Evolutionary conservation across 192 early-diverging fungal species (phyloP), one percentile per base, ranked within the genome.

Genomic region (Linnemannia exigua): DNA sequence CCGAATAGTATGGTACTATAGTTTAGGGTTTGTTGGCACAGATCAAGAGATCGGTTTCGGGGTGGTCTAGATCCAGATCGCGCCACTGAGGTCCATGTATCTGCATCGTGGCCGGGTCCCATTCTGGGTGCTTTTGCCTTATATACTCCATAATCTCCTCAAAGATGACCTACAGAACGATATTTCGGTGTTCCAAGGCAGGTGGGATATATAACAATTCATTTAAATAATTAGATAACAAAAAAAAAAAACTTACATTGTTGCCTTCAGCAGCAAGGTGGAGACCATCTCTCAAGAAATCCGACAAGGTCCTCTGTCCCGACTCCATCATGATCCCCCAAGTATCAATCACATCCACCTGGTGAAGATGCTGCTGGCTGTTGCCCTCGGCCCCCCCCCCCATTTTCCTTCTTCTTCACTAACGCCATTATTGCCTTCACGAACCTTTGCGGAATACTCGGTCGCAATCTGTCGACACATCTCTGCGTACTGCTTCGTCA

Each of bases 241-340:
- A 17, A 16, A 52, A 7, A 50, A 1, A 38, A 9, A 17, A 25
- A 54, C 61, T 76, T 82, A 90, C 91, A 81, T 90, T 38, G 66
- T 93, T 92, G 22, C 93, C 94, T 35, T 87, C 81, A 14, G 87
- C 52, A 47, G 80, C 89, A 20, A 95, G 77, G 67, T 93, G 93
- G 5, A 95, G 36, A 1, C 94, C 94, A 75, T 95, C 94, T 5
- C 52, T 69, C 16, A 94, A 47, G 72, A 87, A 88, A 19, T 90
- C 81, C 8, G 44, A 36, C 67, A 80, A 36, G 5, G 71, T 80
- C 5, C 31, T 20, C 14, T 78, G 33, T 0, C 69, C 76, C 51
- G 35, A 8, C 38, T 79, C 44, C 15, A 44, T 84, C 66, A 76
- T 81, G 9, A 75, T 11, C 4, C 72, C 78, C 46, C 73, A 73